Evolutionary conservation across 345 rosid species (phyloP), one percentile per base, ranked within the genome.

Genomic region (Eutrema heterophyllum): DNA sequence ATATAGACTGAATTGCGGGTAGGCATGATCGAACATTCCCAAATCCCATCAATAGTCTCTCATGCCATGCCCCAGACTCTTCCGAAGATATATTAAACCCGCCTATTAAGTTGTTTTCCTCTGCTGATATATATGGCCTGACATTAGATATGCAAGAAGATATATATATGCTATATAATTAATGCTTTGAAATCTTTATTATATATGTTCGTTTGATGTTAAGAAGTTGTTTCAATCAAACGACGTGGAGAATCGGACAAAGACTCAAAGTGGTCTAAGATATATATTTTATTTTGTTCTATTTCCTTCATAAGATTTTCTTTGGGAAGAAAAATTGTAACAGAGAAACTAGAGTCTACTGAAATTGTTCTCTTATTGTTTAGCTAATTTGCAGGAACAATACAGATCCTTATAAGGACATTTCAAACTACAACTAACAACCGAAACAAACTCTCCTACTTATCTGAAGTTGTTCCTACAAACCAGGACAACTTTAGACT

Each of bases 211-310:
- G 45, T 24, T 38, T 59, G 16, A 71, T 26, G 7, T 49, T 11
- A 48, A 36, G 26, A 48, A 46, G 26, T 9, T 38, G 16, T 14
- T 30, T 36, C 30, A 48, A 59, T 40, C 41, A 43, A 60, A 46
- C 39, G 50, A 48, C 50, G 40, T 14, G 30, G 32, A 8, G 63
- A 33, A 44, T 16, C 24, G 2, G 65, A 46, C 72, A 73, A 65
- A 45, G 2, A 66, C 26, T 39, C 27, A 4, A 48, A 74, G 12
- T 57, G 67, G 50, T 27, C 26, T 48, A 13, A 41, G 79, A 68
- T 61, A 68, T 75, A 68, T 61, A 68, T 75, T 60, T 60, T 57
- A 29, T 27, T 27, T 24, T 64, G 58, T 46, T 32, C 13, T 57
- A 16, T 11, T 33, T 38, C 12, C 13, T 56, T 36, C 27, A 11